phyloP scores from a whole-genome alignment of 2,329 filamentous ascomycete species.

The Pseudogymnoascus sp. region DNA sequence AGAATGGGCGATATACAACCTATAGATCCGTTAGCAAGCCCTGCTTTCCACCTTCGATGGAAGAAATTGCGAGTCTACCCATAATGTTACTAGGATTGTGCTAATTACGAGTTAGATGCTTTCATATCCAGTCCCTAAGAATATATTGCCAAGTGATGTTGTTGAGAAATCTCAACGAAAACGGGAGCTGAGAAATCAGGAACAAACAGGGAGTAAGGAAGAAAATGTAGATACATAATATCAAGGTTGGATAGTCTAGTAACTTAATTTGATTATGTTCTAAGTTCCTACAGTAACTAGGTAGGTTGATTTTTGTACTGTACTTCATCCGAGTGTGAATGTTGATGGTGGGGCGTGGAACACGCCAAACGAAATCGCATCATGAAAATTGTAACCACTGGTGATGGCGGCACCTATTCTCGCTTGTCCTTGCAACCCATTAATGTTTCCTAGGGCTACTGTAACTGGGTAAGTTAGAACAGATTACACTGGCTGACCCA shows the following conservation, averaged over 20 bases:
- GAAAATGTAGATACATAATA: neutral
- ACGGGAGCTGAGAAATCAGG: neutral
- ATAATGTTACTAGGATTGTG: neutral
- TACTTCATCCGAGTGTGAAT: no score
- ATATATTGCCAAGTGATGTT: neutral
- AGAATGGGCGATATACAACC: slow-evolving; percentile 9
- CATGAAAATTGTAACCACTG: no score
- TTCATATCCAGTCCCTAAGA: neutral
- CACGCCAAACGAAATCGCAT: no score
- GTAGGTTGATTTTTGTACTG: no score
- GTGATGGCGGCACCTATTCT: no score
- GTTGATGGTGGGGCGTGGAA: no score
- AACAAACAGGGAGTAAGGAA: neutral
- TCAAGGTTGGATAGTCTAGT: neutral
- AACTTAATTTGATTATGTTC: no score
- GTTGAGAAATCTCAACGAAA: neutral
- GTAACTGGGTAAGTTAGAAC: no score
- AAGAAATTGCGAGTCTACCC: neutral
- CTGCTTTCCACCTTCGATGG: neutral
- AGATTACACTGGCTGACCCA: no score
- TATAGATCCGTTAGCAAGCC: slow-evolving; percentile 8
- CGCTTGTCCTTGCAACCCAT: no score
- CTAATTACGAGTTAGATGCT: neutral
- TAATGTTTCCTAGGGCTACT: no score
- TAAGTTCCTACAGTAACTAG: no score